A percentile compares a stretch with the other conserved stretches of the same genome.
Evolutionary conservation across 495 filamentous ascomycete species (phyloP).

Genomic region (Pyrenopolyporus hunteri): DNA sequence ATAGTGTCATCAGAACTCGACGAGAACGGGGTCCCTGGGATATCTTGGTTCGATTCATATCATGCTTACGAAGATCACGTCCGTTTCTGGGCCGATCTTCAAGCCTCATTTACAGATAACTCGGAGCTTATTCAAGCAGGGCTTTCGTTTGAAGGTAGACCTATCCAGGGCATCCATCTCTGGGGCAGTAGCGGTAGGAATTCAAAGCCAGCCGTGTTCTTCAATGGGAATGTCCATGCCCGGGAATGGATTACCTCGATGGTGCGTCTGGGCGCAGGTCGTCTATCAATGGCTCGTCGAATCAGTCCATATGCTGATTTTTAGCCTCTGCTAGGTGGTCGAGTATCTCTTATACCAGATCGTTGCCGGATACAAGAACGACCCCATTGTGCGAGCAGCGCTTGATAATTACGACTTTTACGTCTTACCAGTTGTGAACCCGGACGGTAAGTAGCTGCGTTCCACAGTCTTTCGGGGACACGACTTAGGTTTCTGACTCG

Average conservation of each 20-base stretch:
- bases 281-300: background rate
- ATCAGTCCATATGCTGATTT: background rate
- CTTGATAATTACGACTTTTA: constrained; percentile 68
- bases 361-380: constrained; percentile 52
- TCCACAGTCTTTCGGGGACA: background rate
- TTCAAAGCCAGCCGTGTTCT: constrained; percentile 62
- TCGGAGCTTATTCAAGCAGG: constrained; percentile 61
- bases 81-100: constrained; percentile 58
- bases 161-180: constrained; percentile 65
- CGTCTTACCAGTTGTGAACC: constrained; percentile 67
- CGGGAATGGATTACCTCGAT: constrained; percentile 67
- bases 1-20: constrained; percentile 22
- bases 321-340: constrained; percentile 39
- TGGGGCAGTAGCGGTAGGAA: constrained; percentile 60
- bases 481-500: background rate
- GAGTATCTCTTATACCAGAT: constrained; percentile 65
- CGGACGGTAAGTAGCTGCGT: constrained; percentile 55
- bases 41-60: constrained; percentile 64
- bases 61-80: constrained; percentile 63
- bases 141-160: constrained; percentile 55
- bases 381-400: constrained; percentile 48
- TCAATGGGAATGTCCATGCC: constrained; percentile 68
- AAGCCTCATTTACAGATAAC: constrained; percentile 52
- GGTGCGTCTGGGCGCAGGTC: constrained; percentile 20
- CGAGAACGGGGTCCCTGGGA: constrained; percentile 24